phyloP scores from a whole-genome alignment of 2,329 filamentous ascomycete species.

The Davidsoniella eucalypti region DNA sequence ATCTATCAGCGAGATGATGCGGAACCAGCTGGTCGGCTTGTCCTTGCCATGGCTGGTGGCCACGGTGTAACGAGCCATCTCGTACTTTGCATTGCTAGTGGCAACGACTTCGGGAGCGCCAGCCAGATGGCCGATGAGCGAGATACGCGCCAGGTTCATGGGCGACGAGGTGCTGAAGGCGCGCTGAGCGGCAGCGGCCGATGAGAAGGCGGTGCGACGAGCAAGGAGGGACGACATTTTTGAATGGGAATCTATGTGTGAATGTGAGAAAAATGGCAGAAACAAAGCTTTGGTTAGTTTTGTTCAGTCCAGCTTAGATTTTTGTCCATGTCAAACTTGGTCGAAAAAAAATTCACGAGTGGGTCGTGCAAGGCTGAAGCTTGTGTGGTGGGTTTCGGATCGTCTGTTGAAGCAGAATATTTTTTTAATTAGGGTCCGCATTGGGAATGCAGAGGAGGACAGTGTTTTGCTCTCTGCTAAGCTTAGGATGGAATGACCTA shows the following conservation, averaged over 20 bases:
- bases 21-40: slow-evolving; percentile 71
- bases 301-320: no score
- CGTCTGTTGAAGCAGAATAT: no score
- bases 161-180: slow-evolving; percentile 59
- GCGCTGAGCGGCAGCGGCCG: slow-evolving; percentile 36
- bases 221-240: slow-evolving; percentile 33
- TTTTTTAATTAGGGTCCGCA: no score
- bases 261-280: no score
- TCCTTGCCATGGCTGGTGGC: slow-evolving; percentile 54
- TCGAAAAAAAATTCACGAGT: no score
- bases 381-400: no score
- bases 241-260: slow-evolving; percentile 1
- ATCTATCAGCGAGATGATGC: slow-evolving; percentile 51
- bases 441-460: no score
- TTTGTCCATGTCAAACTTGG: no score
- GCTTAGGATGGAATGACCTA: no score
- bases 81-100: slow-evolving; percentile 48
- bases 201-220: slow-evolving; percentile 31
- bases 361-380: no score
- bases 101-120: slow-evolving; percentile 58
- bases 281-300: no score
- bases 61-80: slow-evolving; percentile 62
- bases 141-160: slow-evolving; percentile 59
- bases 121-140: slow-evolving; percentile 71
- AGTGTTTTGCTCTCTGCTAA: no score